These are phyloP conservation scores for Lasiodiplodia sp. DNA, from an alignment of 2,329 filamentous ascomycete species.

Conservation along the genomic window DNA sequence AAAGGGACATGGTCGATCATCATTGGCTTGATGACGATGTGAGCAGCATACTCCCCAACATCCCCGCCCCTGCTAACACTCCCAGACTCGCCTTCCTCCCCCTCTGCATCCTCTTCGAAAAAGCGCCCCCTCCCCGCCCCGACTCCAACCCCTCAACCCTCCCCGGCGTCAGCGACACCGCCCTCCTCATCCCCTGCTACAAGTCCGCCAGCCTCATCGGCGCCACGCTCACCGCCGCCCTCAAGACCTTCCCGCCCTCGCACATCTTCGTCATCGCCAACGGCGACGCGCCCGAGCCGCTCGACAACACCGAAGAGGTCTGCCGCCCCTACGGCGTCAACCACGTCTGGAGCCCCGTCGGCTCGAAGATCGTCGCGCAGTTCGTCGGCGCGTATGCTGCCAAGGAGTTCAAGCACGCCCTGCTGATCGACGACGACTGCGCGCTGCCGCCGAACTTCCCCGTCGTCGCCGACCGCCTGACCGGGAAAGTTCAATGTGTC, in stretches of 20 bases:
- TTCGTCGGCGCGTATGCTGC: conserved; percentile 58
- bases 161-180: conserved; percentile 39
- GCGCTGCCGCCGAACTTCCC: conserved; percentile 57
- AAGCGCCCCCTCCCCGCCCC: not conserved
- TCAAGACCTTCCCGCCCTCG: conserved; percentile 55
- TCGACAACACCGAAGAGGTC: conserved; percentile 58
- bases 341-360: conserved; percentile 58
- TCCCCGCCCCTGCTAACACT: not conserved
- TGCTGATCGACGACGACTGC: conserved; percentile 61
- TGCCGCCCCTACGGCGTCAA: conserved; percentile 55
- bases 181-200: conserved; percentile 58
- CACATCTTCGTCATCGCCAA: conserved; percentile 60
- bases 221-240: conserved; percentile 52
- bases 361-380: conserved; percentile 59
- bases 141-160: not conserved
- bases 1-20: not conserved
- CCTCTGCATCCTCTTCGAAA: not conserved
- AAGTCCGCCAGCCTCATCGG: conserved; percentile 54
- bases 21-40: not conserved
- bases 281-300: conserved; percentile 55
- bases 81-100: not conserved
- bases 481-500: conserved; percentile 49
- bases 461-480: conserved; percentile 35
- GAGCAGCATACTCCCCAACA: not conserved
- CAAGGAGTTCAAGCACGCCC: conserved; percentile 53